phyloP scores from a whole-genome alignment of 2,329 filamentous ascomycete species.

The Pyrenochaeta sp. region DNA sequence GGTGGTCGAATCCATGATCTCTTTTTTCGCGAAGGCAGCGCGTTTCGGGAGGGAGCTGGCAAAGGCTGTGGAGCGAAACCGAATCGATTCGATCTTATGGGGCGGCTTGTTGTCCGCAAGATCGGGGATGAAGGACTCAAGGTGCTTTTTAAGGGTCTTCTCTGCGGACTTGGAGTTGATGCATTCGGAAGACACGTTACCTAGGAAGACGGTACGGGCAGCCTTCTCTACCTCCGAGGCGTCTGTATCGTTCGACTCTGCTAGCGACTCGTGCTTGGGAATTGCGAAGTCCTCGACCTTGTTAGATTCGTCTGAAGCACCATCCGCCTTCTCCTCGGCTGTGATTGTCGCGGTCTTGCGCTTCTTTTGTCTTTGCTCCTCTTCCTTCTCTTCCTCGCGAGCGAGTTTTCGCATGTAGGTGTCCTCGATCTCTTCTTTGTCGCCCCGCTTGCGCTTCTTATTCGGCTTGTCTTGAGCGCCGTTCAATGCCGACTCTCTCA shows the following conservation, averaged over 20 bases:
- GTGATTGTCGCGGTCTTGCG: conserved; percentile 41
- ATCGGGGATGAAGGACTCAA: conserved; percentile 75
- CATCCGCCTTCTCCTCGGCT: conserved; percentile 32
- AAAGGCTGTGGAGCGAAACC: conserved; percentile 94
- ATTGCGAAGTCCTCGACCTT: conserved; percentile 62
- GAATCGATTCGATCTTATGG: conserved; percentile 86
- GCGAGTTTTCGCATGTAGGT: conserved; percentile 74
- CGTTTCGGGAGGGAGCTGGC: conserved; percentile 84
- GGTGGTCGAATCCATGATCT: conserved; percentile 89
- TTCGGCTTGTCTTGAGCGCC: conserved; percentile 39
- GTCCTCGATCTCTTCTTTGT: conserved; percentile 73
- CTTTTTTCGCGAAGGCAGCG: conserved; percentile 90
- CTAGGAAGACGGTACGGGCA: conserved; percentile 87
- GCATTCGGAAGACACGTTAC: conserved; percentile 85
- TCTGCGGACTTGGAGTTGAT: conserved; percentile 84
- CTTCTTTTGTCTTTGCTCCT: conserved; percentile 49
- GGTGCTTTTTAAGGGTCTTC: conserved; percentile 78
- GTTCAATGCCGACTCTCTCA: conserved; percentile 34
- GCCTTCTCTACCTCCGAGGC: conserved; percentile 80
- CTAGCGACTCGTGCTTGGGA: conserved; percentile 60
- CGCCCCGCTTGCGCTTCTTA: conserved; percentile 60
- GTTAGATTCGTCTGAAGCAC: conserved; percentile 32
- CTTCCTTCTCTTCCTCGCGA: conserved; percentile 54
- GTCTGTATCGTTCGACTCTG: conserved; percentile 49
- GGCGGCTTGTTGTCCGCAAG: conserved; percentile 57